Conservation (phyloP, 2,329 filamentous ascomycete genomes). For the Alternaria sp. region DNA sequence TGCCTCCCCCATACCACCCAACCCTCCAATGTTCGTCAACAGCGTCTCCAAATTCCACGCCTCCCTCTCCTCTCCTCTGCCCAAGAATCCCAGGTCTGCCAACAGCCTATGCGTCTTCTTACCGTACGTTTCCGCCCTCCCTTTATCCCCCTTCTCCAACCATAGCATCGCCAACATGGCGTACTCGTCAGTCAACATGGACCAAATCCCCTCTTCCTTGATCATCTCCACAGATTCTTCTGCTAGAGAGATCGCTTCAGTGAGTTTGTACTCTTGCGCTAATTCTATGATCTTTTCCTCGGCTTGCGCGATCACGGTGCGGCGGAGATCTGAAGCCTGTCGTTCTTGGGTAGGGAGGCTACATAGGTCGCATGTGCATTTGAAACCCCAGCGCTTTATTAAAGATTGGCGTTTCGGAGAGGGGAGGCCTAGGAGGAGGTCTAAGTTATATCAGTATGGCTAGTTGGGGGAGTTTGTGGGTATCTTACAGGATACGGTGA, state of each 20-base stretch:
- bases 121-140: slow-evolving; percentile 21
- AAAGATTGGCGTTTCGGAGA: slow-evolving; percentile 8
- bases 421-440: slow-evolving; percentile 29
- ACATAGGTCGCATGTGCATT: slow-evolving; percentile 34
- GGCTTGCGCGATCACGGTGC: slow-evolving; percentile 17
- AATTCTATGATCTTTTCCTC: slow-evolving; percentile 16
- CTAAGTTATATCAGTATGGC: slow-evolving; percentile 4
- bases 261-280: slow-evolving; percentile 5
- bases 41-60: slow-evolving; percentile 27
- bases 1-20: slow-evolving; percentile 3
- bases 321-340: slow-evolving; percentile 26
- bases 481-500: slow-evolving; percentile 29
- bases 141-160: slow-evolving; percentile 17
- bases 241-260: slow-evolving; percentile 18
- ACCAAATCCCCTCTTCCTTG: slow-evolving; percentile 22
- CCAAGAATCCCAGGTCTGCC: slow-evolving; percentile 28
- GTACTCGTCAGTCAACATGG: slow-evolving; percentile 28
- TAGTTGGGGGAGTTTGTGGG: neutral
- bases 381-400: slow-evolving; percentile 35
- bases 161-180: slow-evolving; percentile 27
- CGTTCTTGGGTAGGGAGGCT: neutral
- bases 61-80: slow-evolving; percentile 12
- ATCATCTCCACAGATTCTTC: slow-evolving; percentile 26
- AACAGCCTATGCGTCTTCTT: slow-evolving; percentile 10
- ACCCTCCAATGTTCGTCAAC: slow-evolving; percentile 17